These are phyloP conservation scores for Orbilia brochopaga DNA, from an alignment of 2,329 filamentous ascomycete genomes.

Conservation along the genomic window DNA sequence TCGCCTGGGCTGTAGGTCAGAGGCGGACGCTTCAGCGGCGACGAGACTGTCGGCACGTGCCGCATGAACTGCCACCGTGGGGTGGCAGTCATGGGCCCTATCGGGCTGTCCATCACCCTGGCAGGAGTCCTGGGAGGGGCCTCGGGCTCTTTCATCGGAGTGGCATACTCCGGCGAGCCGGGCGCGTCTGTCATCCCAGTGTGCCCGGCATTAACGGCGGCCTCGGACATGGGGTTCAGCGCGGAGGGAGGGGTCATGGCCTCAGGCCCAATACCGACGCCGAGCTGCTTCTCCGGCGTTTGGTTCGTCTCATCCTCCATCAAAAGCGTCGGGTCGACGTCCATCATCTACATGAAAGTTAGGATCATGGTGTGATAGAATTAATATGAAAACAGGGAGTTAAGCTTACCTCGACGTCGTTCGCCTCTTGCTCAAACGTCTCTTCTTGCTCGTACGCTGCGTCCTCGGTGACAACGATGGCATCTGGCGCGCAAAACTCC, in stretches of 20 bases:
- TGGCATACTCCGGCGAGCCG: not conserved
- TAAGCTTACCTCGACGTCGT: slow-evolving; percentile 12
- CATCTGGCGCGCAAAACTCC: not conserved
- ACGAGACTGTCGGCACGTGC: slow-evolving; percentile 24
- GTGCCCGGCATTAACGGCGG: slow-evolving; percentile 44
- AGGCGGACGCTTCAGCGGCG: slow-evolving; percentile 28
- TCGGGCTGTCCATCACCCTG: not conserved
- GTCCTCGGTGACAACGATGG: not conserved
- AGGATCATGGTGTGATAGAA: not conserved
- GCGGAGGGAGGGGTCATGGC: slow-evolving; percentile 20
- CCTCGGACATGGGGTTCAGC: slow-evolving; percentile 35
- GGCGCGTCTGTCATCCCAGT: slow-evolving; percentile 8
- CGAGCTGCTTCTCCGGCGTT: slow-evolving; percentile 17
- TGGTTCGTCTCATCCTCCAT: slow-evolving; percentile 23
- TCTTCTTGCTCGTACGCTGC: slow-evolving; percentile 1
- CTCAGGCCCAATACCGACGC: not conserved
- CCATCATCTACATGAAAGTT: slow-evolving; percentile 23
- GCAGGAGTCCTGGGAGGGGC: not conserved
- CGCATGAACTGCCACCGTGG: slow-evolving; percentile 25
- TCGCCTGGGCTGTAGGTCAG: slow-evolving; percentile 27
- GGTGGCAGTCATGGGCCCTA: slow-evolving; percentile 7
- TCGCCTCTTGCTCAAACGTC: not conserved
- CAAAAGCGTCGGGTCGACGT: slow-evolving; percentile 19
- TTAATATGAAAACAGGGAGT: not conserved
- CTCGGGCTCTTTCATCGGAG: not conserved